phyloP scores from a whole-genome alignment of 2,329 filamentous ascomycete genomes.

The Pyrenophora tritici-repentis region DNA sequence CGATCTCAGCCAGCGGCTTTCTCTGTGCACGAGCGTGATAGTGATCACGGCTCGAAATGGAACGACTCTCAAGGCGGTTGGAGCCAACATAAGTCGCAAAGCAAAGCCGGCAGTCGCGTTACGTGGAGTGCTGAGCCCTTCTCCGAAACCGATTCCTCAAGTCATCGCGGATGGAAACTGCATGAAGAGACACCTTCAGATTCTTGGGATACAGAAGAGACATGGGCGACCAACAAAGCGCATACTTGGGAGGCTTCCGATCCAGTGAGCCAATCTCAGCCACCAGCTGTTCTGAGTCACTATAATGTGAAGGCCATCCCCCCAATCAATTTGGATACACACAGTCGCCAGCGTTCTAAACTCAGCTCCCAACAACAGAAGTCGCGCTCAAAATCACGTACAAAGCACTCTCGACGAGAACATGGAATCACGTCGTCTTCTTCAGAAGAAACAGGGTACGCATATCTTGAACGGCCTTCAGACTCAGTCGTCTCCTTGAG shows the following conservation, averaged over 20 bases:
- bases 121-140: slow-evolving; percentile 16
- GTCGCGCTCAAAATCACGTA: slow-evolving; percentile 7
- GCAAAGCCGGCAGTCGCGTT: slow-evolving; percentile 9
- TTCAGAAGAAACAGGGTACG: slow-evolving; percentile 15
- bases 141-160: slow-evolving; percentile 15
- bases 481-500: slow-evolving; percentile 12
- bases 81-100: slow-evolving; percentile 5
- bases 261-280: background rate
- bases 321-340: background rate
- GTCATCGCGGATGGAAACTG: slow-evolving; percentile 16
- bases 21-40: background rate
- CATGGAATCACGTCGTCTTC: slow-evolving; percentile 5
- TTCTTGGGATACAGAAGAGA: slow-evolving; percentile 27
- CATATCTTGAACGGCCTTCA: slow-evolving; percentile 5
- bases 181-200: slow-evolving; percentile 16
- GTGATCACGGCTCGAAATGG: slow-evolving; percentile 6
- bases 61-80: slow-evolving; percentile 4
- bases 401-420: background rate
- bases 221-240: slow-evolving; percentile 15
- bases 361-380: background rate
- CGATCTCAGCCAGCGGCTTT: background rate
- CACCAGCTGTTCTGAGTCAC: background rate
- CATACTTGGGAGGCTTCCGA: slow-evolving; percentile 1
- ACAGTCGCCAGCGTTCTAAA: background rate
- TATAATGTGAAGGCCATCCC: background rate